Evolutionary conservation across 768 basidiomycete species (phyloP).

Genomic region (Kwoniella bestiolae): DNA sequence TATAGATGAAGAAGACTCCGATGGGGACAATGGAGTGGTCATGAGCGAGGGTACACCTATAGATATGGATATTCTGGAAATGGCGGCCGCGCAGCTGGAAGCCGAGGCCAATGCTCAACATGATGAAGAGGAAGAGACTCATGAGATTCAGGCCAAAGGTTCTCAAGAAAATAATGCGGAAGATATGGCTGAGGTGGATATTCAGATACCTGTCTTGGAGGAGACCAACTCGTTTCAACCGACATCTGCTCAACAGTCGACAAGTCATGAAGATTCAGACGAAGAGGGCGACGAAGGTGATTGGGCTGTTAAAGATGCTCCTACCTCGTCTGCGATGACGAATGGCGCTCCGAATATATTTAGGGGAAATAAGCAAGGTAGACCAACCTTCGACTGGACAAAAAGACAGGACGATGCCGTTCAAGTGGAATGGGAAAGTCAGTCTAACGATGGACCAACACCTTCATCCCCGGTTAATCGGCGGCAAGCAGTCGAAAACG

Average conservation of each 20-base stretch:
- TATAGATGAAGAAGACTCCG: neutral
- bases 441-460: conserved; percentile 6
- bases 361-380: neutral
- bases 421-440: conserved; percentile 41
- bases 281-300: conserved; percentile 19
- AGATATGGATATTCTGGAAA: conserved; percentile 19
- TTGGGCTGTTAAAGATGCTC: conserved; percentile 19
- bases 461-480: neutral
- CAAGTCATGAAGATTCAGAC: neutral
- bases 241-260: neutral
- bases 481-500: neutral
- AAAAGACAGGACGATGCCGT: conserved; percentile 33
- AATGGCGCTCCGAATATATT: neutral
- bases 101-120: neutral
- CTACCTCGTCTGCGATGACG: neutral
- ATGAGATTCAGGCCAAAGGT: neutral
- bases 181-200: conserved; percentile 1
- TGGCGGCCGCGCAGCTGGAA: conserved; percentile 26
- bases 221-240: neutral
- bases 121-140: neutral
- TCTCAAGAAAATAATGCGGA: neutral
- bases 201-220: neutral
- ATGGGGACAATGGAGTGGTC: neutral
- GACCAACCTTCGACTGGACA: conserved; percentile 34
- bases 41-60: conserved; percentile 13